A percentile compares a stretch with the other conserved stretches of the same genome.
phyloP scores from a whole-genome alignment of 208 protist genomes.

The Strigomonas galati region DNA sequence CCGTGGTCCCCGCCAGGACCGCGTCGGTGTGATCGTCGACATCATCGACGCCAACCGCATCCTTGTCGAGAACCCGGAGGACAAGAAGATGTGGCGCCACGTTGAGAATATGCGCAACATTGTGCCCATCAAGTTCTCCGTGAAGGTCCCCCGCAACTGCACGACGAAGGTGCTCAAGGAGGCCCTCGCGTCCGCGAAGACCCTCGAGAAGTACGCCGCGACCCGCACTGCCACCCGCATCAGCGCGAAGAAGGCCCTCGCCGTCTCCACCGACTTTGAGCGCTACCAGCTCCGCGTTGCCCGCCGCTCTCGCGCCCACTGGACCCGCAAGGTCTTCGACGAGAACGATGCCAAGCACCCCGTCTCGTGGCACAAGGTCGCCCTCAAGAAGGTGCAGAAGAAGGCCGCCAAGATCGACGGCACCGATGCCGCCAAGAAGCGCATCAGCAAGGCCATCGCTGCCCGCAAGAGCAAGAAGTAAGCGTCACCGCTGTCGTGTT shows the following conservation, averaged over 20 bases:
- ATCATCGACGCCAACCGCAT: slow-evolving; percentile 90
- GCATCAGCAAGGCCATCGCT: slow-evolving; percentile 85
- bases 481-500: slow-evolving; percentile 9
- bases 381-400: slow-evolving; percentile 85
- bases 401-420: slow-evolving; percentile 79
- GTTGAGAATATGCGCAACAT: slow-evolving; percentile 89
- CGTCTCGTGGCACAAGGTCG: slow-evolving; percentile 88
- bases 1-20: slow-evolving; percentile 57
- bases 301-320: slow-evolving; percentile 87
- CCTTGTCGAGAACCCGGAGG: slow-evolving; percentile 85
- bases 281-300: slow-evolving; percentile 91
- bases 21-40: slow-evolving; percentile 75
- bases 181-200: slow-evolving; percentile 59
- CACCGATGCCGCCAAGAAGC: slow-evolving; percentile 73
- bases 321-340: slow-evolving; percentile 89
- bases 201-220: slow-evolving; percentile 82
- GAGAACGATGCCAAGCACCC: slow-evolving; percentile 85
- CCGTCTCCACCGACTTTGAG: slow-evolving; percentile 86
- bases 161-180: slow-evolving; percentile 76
- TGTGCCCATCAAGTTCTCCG: slow-evolving; percentile 77
- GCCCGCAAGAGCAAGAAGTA: slow-evolving; percentile 37
- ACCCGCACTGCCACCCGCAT: slow-evolving; percentile 77
- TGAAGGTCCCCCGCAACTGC: slow-evolving; percentile 62
- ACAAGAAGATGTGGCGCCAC: slow-evolving; percentile 89
- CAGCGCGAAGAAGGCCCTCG: slow-evolving; percentile 79